Conservation (phyloP, 2,329 filamentous ascomycete genomes). For the Penicillium nordicum region DNA sequence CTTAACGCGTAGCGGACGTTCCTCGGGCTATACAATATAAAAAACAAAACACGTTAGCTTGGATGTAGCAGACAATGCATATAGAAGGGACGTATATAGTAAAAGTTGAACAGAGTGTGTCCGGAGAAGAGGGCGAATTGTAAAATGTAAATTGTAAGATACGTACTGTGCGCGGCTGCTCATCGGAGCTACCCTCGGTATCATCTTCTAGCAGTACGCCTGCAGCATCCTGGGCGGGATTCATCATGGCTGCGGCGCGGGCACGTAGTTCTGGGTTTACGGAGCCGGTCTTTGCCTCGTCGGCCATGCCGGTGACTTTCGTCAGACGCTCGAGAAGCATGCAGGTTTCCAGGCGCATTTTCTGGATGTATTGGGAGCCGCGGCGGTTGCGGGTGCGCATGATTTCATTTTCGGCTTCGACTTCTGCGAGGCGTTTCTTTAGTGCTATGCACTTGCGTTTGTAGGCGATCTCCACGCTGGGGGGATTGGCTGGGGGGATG, state of each 20-base stretch:
- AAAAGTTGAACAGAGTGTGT: too few relatives aligned
- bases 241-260: conserved; percentile 35
- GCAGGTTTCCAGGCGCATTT: conserved; percentile 67
- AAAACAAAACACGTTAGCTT: conserved; percentile 1
- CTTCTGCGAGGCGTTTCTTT: conserved; percentile 84
- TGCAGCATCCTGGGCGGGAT: conserved; percentile 12
- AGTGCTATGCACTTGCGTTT: conserved; percentile 94
- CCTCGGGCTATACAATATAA: conserved; percentile 38
- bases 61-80: not conserved
- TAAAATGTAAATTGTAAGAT: not conserved
- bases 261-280: conserved; percentile 37
- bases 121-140: too few relatives aligned
- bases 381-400: conserved; percentile 74
- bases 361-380: conserved; percentile 80
- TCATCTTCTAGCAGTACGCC: conserved; percentile 37
- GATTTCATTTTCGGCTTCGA: conserved; percentile 86
- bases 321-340: conserved; percentile 43
- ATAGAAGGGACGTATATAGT: not conserved
- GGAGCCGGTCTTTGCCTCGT: conserved; percentile 35
- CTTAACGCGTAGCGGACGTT: conserved; percentile 46
- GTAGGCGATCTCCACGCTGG: conserved; percentile 93
- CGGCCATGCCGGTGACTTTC: conserved; percentile 42
- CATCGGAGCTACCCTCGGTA: conserved; percentile 44
- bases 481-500: conserved; percentile 56
- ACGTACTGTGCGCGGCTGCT: conserved; percentile 43